Percentiles rank a stretch among this genome's conserved stretches.
These are phyloP conservation scores for Coniochaeta prunicola DNA, from an alignment of 2,329 filamentous ascomycete genomes.

Conservation along the genomic window DNA sequence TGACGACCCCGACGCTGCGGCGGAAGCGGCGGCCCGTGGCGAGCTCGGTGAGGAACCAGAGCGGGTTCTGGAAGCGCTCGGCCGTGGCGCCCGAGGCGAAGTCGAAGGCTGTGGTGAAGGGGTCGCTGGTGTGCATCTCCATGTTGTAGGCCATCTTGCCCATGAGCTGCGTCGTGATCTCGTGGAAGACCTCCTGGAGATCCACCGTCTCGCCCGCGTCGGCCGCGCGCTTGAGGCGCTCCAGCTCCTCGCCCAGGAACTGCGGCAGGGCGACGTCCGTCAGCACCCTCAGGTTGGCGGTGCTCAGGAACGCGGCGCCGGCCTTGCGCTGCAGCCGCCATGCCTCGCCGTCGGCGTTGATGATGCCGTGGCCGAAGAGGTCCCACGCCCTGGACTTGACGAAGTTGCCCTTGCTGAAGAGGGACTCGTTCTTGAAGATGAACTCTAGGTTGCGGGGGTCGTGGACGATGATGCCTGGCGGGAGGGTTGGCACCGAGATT, in stretches of 20 bases:
- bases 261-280: constrained; percentile 50
- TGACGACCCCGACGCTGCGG: constrained; percentile 40
- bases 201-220: constrained; percentile 32
- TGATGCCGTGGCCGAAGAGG: constrained; percentile 59
- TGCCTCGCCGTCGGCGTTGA: constrained; percentile 57
- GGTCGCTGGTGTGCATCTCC: constrained; percentile 56
- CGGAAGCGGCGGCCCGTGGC: constrained; percentile 42
- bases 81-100: constrained; percentile 53
- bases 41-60: constrained; percentile 53
- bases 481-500: constrained; percentile 54
- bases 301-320: constrained; percentile 51
- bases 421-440: constrained; percentile 51
- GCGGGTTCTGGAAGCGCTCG: constrained; percentile 57
- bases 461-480: constrained; percentile 56
- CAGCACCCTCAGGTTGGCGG: constrained; percentile 47
- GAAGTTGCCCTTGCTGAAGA: constrained; percentile 56
- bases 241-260: constrained; percentile 38
- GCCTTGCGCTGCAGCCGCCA: constrained; percentile 59
- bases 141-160: constrained; percentile 64
- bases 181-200: constrained; percentile 52
- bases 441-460: constrained; percentile 55
- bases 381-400: constrained; percentile 54
- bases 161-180: constrained; percentile 59
- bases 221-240: constrained; percentile 24
- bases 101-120: constrained; percentile 55